Evolutionary conservation across 345 rosid species (phyloP), one percentile per base, ranked within the genome.

Genomic region (Populus tremula): DNA sequence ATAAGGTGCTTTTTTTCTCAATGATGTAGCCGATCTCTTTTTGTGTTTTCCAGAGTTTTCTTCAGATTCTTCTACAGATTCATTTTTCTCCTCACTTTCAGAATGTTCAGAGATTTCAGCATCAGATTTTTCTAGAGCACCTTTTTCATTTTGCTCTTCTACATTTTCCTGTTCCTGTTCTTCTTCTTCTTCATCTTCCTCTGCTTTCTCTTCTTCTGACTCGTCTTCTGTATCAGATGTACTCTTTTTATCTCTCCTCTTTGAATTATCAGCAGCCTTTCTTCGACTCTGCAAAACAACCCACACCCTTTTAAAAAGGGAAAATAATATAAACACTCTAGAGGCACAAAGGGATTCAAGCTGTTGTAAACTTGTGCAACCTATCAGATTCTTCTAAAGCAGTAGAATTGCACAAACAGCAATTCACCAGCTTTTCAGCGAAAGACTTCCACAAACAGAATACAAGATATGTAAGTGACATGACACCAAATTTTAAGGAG

Each of bases 61-160:
- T 74, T 91, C 96, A 75, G 95, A 94, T 70, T 91, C 94, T 45
- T 92, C 93, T 47, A 87, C 92, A 27, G 94, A 84, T 71, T 84
- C 90, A 81, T 72, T 79, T 78, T 90, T 89, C 81, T 90, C 96
- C 80, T 91, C 94, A 27, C 92, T 92, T 81, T 86, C 89, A 70
- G 94, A 87, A 70, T 74, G 76, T 66, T 85, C 90, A 11, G 82
- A 78, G 80, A 83, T 85, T 83, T 88, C 91, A 29, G 85, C 82
- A 84, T 90, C 96, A 78, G 91, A 89, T 83, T 89, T 86, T 78
- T 89, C 95, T 8, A 86, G 76, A 79, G 81, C 78, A 54, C 93
- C 99, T 88, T 93, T 78, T 45, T 70, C 79, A 23, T 74, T 78
- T 74, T 78, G 88, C 61, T 85, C 92, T 23, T 82, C 92, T 77